These are phyloP conservation scores for Fabrea salina DNA, from an alignment of 169 alveolate species.

Conservation along the genomic window DNA sequence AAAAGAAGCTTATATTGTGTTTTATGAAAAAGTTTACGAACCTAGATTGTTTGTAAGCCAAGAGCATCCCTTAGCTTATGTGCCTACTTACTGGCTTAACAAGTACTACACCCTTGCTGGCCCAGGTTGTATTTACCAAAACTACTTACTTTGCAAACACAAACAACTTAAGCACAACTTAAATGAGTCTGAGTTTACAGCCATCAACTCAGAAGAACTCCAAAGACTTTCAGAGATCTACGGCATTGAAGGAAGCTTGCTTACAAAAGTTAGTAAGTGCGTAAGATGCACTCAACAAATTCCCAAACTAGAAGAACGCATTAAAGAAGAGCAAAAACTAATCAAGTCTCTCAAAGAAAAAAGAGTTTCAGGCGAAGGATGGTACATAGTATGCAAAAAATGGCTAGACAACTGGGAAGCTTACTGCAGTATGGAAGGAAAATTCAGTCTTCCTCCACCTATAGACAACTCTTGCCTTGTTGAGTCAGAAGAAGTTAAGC, in stretches of 20 bases:
- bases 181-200: not conserved
- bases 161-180: not conserved
- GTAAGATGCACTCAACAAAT: not conserved
- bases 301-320: not conserved
- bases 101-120: slow-evolving; percentile 17
- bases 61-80: slow-evolving; percentile 2
- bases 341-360: slow-evolving; percentile 12
- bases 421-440: not conserved
- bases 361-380: slow-evolving; percentile 27
- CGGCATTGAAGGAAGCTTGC: slow-evolving; percentile 13
- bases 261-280: slow-evolving; percentile 10
- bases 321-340: slow-evolving; percentile 5
- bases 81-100: slow-evolving; percentile 26
- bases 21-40: slow-evolving; percentile 32
- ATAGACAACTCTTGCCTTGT: not conserved
- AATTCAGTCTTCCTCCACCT: slow-evolving; percentile 14
- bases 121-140: not conserved
- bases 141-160: slow-evolving; percentile 12
- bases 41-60: not conserved
- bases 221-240: not conserved
- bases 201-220: not conserved
- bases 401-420: slow-evolving; percentile 42
- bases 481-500: not conserved
- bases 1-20: slow-evolving; percentile 43
- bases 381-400: slow-evolving; percentile 28